Percentiles rank a stretch among this genome's conserved stretches.
phyloP scores from a whole-genome alignment of 805 yeast genomes.

The Saturnispora kantuleensis region DNA sequence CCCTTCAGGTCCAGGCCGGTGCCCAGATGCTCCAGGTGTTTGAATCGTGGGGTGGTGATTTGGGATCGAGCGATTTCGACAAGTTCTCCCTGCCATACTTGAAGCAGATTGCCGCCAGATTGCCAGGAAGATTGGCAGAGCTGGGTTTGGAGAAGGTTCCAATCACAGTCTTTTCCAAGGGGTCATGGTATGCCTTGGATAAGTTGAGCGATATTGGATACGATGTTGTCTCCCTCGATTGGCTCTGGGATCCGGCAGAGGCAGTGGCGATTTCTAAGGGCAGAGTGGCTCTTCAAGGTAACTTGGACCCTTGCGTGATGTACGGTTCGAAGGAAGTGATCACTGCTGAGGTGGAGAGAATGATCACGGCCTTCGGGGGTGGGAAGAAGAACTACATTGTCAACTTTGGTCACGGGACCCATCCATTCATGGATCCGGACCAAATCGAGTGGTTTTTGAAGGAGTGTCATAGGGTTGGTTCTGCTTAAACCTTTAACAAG shows the following conservation, averaged over 20 bases:
- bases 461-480: slow-evolving; percentile 32
- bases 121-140: slow-evolving; percentile 62
- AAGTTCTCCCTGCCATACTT: slow-evolving; percentile 87
- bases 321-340: slow-evolving; percentile 84
- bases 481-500: slow-evolving; percentile 4
- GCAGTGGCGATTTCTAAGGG: slow-evolving; percentile 69
- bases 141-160: slow-evolving; percentile 75
- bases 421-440: slow-evolving; percentile 94
- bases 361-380: slow-evolving; percentile 90
- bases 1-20: slow-evolving; percentile 93
- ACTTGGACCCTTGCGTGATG: slow-evolving; percentile 89
- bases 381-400: slow-evolving; percentile 87
- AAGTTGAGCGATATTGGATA: slow-evolving; percentile 74
- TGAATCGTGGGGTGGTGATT: slow-evolving; percentile 97
- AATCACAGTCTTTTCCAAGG: slow-evolving; percentile 84
- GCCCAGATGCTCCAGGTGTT: slow-evolving; percentile 97
- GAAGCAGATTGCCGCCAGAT: slow-evolving; percentile 56
- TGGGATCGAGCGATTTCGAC: slow-evolving; percentile 80
- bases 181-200: slow-evolving; percentile 94
- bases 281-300: slow-evolving; percentile 85
- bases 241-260: slow-evolving; percentile 77
- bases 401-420: slow-evolving; percentile 97
- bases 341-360: slow-evolving; percentile 67
- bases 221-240: slow-evolving; percentile 85
- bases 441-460: slow-evolving; percentile 74